These are phyloP conservation scores for Oenanthe sinensis DNA, from an alignment of 129 eudicot genomes.

Conservation along the genomic window DNA sequence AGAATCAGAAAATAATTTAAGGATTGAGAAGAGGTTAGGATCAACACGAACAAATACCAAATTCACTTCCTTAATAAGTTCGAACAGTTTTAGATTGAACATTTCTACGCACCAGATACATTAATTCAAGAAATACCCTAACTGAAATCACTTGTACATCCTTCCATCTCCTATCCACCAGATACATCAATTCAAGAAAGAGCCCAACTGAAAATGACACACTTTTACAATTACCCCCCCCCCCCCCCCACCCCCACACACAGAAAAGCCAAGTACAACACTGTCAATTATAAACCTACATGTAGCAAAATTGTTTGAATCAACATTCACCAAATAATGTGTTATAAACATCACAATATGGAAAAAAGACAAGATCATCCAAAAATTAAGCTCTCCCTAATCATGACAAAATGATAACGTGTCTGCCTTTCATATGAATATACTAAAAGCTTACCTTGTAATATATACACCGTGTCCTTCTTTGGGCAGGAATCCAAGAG, in stretches of 20 bases:
- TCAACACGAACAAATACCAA: not conserved
- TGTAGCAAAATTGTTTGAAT: not conserved
- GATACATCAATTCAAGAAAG: not conserved
- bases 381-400: not conserved
- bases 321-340: not conserved
- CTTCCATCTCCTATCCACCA: not conserved
- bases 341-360: not conserved
- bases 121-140: not conserved
- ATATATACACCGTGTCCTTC: slow-evolving; percentile 95
- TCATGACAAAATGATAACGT: not conserved
- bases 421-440: not conserved
- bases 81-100: not conserved
- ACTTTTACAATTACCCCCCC: not conserved
- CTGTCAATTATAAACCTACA: not conserved
- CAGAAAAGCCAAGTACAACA: not conserved
- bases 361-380: not conserved
- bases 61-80: not conserved
- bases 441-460: slow-evolving; percentile 38
- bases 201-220: not conserved
- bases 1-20: not conserved
- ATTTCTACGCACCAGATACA: not conserved
- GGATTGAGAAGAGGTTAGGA: not conserved
- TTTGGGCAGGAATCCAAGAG: slow-evolving; percentile 86
- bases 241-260: not conserved
- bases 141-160: too few species aligned